Conservation (phyloP, 176 grass and related monocot genomes). For the Oryza rufipogon region DNA sequence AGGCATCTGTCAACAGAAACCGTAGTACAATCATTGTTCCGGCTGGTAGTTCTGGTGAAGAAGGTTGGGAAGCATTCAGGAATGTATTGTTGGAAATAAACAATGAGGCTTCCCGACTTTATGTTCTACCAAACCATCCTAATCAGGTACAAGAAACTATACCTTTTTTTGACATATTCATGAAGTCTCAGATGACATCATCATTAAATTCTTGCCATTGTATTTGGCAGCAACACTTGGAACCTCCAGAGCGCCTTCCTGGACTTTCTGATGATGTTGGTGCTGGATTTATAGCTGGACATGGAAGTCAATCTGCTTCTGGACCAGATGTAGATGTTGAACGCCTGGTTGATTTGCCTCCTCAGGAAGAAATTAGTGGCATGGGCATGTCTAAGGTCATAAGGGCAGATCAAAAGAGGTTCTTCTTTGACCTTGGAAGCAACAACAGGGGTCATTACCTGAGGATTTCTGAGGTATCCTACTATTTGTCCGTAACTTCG, state of each 20-base stretch:
- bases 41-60: constrained; percentile 92
- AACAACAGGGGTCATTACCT: constrained; percentile 98
- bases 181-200: not conserved
- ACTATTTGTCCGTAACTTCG: not conserved
- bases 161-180: constrained; percentile 2
- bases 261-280: constrained; percentile 98
- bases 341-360: constrained; percentile 72
- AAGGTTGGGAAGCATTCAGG: constrained; percentile 97
- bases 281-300: constrained; percentile 97
- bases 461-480: constrained; percentile 89
- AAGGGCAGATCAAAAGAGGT: constrained; percentile 95
- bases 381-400: constrained; percentile 96
- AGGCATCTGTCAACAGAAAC: constrained; percentile 95
- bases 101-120: constrained; percentile 71
- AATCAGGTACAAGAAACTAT: constrained; percentile 49
- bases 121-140: constrained; percentile 71
- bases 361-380: constrained; percentile 84
- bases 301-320: constrained; percentile 66
- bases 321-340: constrained; percentile 78
- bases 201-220: constrained; percentile 26
- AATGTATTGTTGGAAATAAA: constrained; percentile 91
- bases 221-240: constrained; percentile 71
- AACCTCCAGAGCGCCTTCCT: constrained; percentile 75
- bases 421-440: constrained; percentile 96
- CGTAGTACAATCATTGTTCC: constrained; percentile 97